phyloP scores from a whole-genome alignment of 805 yeast species.

The Kurtzmaniella fragi region DNA sequence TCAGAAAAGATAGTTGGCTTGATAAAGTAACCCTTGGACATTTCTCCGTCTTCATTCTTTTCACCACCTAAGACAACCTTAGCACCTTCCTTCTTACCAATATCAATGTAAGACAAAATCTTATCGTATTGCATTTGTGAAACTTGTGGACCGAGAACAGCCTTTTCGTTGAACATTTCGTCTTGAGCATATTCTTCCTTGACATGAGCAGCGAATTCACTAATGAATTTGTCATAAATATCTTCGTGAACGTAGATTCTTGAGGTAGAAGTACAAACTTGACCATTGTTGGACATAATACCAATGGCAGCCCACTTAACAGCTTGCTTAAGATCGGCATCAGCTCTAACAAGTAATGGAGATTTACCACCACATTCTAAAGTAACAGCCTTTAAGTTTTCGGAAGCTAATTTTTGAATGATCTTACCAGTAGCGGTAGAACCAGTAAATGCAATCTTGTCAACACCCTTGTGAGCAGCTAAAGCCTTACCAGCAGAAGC shows the following conservation, averaged over 20 bases:
- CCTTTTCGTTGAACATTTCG: slow-evolving; percentile 41
- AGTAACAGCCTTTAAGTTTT: slow-evolving; percentile 58
- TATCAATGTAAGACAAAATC: slow-evolving; percentile 38
- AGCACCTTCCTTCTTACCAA: slow-evolving; percentile 43
- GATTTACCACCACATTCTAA: slow-evolving; percentile 74
- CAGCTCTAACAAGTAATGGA: slow-evolving; percentile 56
- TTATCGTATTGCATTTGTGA: slow-evolving; percentile 53
- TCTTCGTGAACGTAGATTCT: slow-evolving; percentile 29
- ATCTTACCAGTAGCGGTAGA: slow-evolving; percentile 63
- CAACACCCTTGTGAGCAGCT: slow-evolving; percentile 53
- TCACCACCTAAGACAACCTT: slow-evolving; percentile 38
- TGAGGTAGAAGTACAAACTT: slow-evolving; percentile 53
- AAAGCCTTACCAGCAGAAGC: slow-evolving; percentile 63
- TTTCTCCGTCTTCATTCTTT: slow-evolving; percentile 33
- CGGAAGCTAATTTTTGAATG: slow-evolving; percentile 57
- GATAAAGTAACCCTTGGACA: slow-evolving; percentile 56
- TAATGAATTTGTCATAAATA: slow-evolving; percentile 49
- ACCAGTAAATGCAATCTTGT: slow-evolving; percentile 62
- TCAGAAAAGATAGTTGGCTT: slow-evolving; percentile 75
- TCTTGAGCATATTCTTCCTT: slow-evolving; percentile 51
- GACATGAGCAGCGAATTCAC: slow-evolving; percentile 41
- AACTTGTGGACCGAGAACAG: slow-evolving; percentile 60
- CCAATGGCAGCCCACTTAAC: slow-evolving; percentile 66
- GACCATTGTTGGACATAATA: slow-evolving; percentile 61
- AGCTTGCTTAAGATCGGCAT: slow-evolving; percentile 61